Base-by-base conservation (phyloP, 2,329 filamentous ascomycete species). In the Penicillium sp. region DNA sequence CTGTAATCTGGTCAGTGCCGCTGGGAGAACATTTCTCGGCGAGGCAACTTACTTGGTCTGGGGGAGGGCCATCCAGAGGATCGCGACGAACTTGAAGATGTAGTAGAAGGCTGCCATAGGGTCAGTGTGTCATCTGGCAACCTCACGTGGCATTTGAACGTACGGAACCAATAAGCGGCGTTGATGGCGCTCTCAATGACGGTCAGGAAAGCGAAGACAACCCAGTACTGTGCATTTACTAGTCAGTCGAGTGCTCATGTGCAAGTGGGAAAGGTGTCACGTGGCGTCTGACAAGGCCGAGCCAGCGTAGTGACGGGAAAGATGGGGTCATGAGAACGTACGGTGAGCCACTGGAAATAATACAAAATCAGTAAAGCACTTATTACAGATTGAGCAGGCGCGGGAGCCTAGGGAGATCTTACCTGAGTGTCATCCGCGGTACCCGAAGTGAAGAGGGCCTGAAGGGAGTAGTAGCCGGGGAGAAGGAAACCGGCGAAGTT, bases 71-170 rank as follows among this genome's bases (percentile, higher is more conserved):
- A 98, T 90, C 93, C 93, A 98, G 72, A 98, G 85, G 66, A 97
- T 81, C 72, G 97, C 87, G 69, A 95, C 79, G 71, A 98, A 96
- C 83, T 98, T 98, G 87, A 98, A 97, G 71, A 91, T 92, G 77
- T 89, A 98, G 87, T 98, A 98, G 80, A 98, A 98, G 69, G 93
- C 75, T 77, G 49, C 54, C 47, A 44, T 23, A 35, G 52, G 24
- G 56, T 69, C 52, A 72, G 62, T 35, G 47, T 47, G 12, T 18
- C 27, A 38, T 27, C n/a, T 24, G 20, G 27, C 6, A 1, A 7
- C 10, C 20, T 32, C 35, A 18, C 15, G 4, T 37, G 33, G 9
- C 9, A 54, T 42, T 39, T 44, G n/a, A 12, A 72, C 73, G 55
- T 73, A 78, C 75, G 81, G 78, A 86, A 85, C 82, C 82, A 86